Evolutionary conservation across 1,139 yeast genomes (phyloP), one percentile per base, ranked within the genome.

Genomic region (Saccharomyces hybrid): DNA sequence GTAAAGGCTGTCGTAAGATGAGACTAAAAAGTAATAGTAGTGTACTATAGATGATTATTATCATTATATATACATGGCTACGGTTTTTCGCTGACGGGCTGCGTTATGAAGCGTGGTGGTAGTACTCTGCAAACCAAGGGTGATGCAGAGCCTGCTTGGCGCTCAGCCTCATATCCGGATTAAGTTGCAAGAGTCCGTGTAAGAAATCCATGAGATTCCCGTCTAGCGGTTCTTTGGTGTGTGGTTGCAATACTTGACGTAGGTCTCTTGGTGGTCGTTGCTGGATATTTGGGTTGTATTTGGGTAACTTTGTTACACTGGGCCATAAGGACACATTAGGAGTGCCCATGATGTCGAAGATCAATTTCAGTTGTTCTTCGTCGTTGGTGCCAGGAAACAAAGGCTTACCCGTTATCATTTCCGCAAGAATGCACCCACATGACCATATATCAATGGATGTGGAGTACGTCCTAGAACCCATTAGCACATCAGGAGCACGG

Each of bases 381-480:
- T 93, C 95, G 48, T 96, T 89, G 7, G 95, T 83, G 2, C 99
- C 99, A 1, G 99, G 97, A 70, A 93, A 93, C 55, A 93, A 75
- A 0, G 99, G 97, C 64, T 93, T 85, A n/a, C 99, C 99, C 8
- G 97, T 88, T 63, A 93, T 86, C 99, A 93, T 93, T 70, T 93
- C 99, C 1, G 98, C 98, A 69, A 93, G 78, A 54, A 29, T 29
- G n/a, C 32, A 29, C 6, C 32, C 32, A 25, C 97, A 95, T 29
- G 97, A 89, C 99, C 99, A 93, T 73, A 93, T 90, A 72, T 93
- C 99, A 59, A 93, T 93, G 1, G 97, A 88, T 0, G 99, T 93
- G 32, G 97, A 87, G 71, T 93, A 93, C 51, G 95, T 90, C 62
- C 97, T 81, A 0, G 97, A 88, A 0, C 99, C 99, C 72, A 93